These are phyloP conservation scores for Suillus subaureus DNA, from an alignment of 768 basidiomycete genomes.

Conservation along the genomic window DNA sequence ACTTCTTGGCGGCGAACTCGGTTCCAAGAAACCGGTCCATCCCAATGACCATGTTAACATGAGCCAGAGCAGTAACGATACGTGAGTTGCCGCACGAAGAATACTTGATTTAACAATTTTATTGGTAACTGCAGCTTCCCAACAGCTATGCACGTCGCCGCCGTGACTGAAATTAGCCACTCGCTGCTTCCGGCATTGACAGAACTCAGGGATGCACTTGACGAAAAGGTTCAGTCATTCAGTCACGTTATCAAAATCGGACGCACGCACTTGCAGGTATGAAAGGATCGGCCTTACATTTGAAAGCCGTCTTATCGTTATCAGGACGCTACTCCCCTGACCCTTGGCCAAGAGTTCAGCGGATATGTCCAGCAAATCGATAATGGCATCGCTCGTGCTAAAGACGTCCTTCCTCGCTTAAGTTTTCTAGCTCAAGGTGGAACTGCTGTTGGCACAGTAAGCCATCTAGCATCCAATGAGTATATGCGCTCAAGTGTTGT, in stretches of 20 bases:
- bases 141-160: slow-evolving; percentile 98
- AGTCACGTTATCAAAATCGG: slow-evolving; percentile 97
- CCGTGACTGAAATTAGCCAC: slow-evolving; percentile 82
- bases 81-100: slow-evolving; percentile 52
- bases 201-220: slow-evolving; percentile 81
- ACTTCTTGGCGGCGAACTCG: slow-evolving; percentile 90
- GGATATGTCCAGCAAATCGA: slow-evolving; percentile 96
- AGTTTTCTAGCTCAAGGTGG: slow-evolving; percentile 95
- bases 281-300: not conserved
- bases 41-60: slow-evolving; percentile 99
- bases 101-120: not conserved
- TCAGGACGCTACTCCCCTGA: slow-evolving; percentile 95
- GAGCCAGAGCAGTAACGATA: slow-evolving; percentile 98
- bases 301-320: slow-evolving; percentile 11
- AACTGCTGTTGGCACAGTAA: slow-evolving; percentile 95
- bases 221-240: slow-evolving; percentile 81
- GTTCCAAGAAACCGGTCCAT: slow-evolving; percentile 96
- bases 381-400: slow-evolving; percentile 86
- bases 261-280: slow-evolving; percentile 89
- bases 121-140: slow-evolving; percentile 70
- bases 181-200: slow-evolving; percentile 84
- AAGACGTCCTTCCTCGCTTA: slow-evolving; percentile 80
- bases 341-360: slow-evolving; percentile 97
- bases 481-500: slow-evolving; percentile 13
- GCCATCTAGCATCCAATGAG: slow-evolving; percentile 24